Evolutionary conservation across 345 rosid species (phyloP).

Genomic region (Rhodamnia rubescens): DNA sequence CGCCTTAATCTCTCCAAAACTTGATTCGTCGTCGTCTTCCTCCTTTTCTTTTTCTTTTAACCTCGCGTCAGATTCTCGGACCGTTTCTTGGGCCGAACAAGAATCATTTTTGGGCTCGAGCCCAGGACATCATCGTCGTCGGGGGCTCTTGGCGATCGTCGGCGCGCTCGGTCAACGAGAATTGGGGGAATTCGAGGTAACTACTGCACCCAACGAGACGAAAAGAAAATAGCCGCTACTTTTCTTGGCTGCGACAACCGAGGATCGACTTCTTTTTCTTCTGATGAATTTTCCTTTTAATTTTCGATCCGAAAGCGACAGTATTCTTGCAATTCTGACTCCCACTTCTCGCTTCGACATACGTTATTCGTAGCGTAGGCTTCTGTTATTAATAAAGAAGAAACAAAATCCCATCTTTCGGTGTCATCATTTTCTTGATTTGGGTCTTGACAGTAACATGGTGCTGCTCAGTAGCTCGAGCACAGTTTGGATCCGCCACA

Average conservation of each 20-base stretch:
- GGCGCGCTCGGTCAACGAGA: neutral
- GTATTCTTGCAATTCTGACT: neutral
- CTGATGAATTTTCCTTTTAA: neutral
- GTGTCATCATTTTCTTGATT: neutral
- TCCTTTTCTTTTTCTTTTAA: neutral
- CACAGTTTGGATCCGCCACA: constrained; percentile 38
- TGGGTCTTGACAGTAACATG: constrained; percentile 5
- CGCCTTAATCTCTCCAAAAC: neutral
- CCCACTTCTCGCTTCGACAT: neutral
- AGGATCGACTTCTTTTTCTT: neutral
- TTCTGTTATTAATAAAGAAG: neutral
- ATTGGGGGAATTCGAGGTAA: neutral
- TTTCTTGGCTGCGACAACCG: neutral
- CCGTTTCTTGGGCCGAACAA: neutral
- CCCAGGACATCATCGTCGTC: neutral
- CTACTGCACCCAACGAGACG: neutral
- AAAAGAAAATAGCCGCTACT: neutral
- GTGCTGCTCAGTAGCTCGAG: constrained; percentile 17
- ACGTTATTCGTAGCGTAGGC: neutral
- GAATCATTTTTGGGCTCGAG: neutral
- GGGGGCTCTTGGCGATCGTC: neutral
- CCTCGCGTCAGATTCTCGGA: neutral
- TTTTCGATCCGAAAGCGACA: neutral
- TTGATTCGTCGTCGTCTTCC: neutral
- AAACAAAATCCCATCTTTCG: neutral